These are phyloP conservation scores for Eucalyptus erythrocorys DNA, from an alignment of 345 rosid species.

Conservation along the genomic window DNA sequence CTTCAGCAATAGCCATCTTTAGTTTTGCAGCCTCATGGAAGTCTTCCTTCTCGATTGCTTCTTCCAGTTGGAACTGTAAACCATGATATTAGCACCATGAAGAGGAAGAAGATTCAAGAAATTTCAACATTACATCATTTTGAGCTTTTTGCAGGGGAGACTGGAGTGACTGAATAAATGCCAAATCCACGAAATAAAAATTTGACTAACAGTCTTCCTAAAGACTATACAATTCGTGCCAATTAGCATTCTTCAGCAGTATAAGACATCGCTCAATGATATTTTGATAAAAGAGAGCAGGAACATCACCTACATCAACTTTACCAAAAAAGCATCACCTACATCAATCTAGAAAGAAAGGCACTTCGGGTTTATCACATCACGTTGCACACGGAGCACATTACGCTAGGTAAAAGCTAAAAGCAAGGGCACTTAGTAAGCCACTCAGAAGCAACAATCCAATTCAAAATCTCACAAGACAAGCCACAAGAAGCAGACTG, in stretches of 20 bases:
- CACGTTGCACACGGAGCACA: neutral
- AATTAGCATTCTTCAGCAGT: neutral
- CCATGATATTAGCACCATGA: neutral
- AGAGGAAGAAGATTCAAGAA: neutral
- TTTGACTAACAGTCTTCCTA: neutral
- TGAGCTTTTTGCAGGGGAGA: neutral
- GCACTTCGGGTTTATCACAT: neutral
- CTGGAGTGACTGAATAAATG: neutral
- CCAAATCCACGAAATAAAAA: neutral
- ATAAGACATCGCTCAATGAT: neutral
- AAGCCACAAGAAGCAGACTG: neutral
- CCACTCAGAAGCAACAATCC: neutral
- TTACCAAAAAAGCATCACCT: too few species aligned
- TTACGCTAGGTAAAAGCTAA: neutral
- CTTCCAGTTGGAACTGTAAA: conserved; percentile 78
- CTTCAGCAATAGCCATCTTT: conserved; percentile 63
- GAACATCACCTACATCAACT: neutral
- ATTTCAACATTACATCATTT: neutral
- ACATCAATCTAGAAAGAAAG: neutral
- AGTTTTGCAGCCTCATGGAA: conserved; percentile 78
- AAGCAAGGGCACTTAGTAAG: neutral
- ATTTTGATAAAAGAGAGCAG: neutral
- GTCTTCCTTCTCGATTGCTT: conserved; percentile 82
- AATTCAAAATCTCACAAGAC: neutral
- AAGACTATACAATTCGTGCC: neutral